Evolutionary conservation across 1,139 yeast species (phyloP), one percentile per base, ranked within the genome.

Genomic region (Kurtzmaniella quercitrusa): DNA sequence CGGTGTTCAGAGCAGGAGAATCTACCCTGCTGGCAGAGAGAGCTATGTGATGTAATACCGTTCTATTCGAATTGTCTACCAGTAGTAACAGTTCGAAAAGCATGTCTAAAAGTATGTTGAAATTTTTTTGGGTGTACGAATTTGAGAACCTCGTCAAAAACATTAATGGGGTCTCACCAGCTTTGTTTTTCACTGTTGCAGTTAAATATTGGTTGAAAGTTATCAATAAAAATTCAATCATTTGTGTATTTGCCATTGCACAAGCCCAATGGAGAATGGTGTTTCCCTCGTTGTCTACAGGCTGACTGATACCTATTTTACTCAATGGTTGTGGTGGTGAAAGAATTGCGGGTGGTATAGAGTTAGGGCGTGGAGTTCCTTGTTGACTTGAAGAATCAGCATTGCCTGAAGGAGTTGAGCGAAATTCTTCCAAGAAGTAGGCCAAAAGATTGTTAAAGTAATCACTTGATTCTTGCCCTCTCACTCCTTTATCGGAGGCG

Each of bases 231-330:
- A 88, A 88, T 45, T 78, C 78, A 4, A 89, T 93, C 45, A 91
- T 71, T 2, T 81, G 70, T 4, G 83, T 66, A 48, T 88, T 81
- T 0, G 95, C 98, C 64, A 94, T 74, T 0, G 97, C 88, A 26
- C 98, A 84, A 1, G 97, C 95, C 95, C 98, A 88, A 61, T 94
- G 99, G 46, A 94, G 72, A 1, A 96, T 89, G 0, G 96, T 84
- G 56, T 93, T 94, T 0, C 98, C 98, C 45, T 85, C 81, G 52
- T 86, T 94, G 61, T 94, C 99, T 39, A 94, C 88, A 2, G 96
- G 82, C 34, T 88, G 87, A 54, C 87, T 89, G 43, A 88, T 74
- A 49, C 80, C 77, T 36, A 87, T 66, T 21, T 71, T 67, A 19
- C 66, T 52, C 5, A 68, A 52, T 9, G 77, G 77, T 43, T 64